Base-by-base conservation (phyloP, 495 filamentous ascomycete genomes). In the Tuber indicum region DNA sequence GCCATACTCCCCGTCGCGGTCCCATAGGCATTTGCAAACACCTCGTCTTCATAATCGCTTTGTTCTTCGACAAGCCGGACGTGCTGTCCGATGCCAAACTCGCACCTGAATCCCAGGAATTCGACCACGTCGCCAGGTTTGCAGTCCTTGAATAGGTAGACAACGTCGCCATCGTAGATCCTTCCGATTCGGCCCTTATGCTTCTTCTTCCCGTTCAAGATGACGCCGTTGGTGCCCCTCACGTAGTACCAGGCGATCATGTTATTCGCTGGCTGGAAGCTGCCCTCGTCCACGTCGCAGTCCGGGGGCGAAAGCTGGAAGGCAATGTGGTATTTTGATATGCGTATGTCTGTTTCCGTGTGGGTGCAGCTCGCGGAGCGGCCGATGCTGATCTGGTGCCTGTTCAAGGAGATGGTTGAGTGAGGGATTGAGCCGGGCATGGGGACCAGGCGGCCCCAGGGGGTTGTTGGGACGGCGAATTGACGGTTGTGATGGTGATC, bases 241-340 rank as follows among this genome's bases (percentile, higher is more conserved):
- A 81, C 75, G 9, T 77, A 76, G 43, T 77, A 79, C 72, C 75
- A 78, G 32, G 78, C 82, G 44, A 79, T 70, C 82, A 83, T 82
- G 23, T 77, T 58, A 16, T 78, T 70, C 6, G 71, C 47, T 7
- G 78, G 74, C 66, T 80, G 75, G 21, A 32, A 32, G n/a, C 23
- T 43, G 42, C 52, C 73, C 41, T 23, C 42, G n/a, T 76, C 32
- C 66, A 44, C 1, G 0, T 62, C 16, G 16, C 58, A 21, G 12
- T 52, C 43, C 0, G 78, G 76, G 26, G 75, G 49, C 6, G 79
- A 72, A 9, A 82, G 62, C 52, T 79, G 76, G 19, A 83, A 44
- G 10, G 78, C 81, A 19, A 83, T 70, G 71, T 83, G 82, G 19
- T 58, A 69, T 47, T 83, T 83, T 1, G 79, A 81, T 62, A 83